A percentile compares a stretch with the other conserved stretches of the same genome.
Evolutionary conservation across 345 rosid genomes (phyloP).

Genomic region (Anastatica hierochuntica): DNA sequence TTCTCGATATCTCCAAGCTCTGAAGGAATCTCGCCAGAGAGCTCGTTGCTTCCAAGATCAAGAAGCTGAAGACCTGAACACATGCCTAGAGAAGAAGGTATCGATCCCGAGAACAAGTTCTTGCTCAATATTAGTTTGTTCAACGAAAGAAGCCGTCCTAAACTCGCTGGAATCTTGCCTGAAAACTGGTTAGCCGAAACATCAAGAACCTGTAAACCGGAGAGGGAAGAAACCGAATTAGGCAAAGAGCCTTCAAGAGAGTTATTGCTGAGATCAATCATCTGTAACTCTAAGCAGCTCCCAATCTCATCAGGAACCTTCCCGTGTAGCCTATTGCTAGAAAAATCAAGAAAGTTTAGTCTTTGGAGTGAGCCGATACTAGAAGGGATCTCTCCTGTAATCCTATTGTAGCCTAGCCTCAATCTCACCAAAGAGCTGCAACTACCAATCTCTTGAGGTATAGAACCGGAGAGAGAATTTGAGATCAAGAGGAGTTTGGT

Average conservation of each 20-base stretch:
- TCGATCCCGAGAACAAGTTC: constrained; percentile 59
- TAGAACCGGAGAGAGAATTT: constrained; percentile 59
- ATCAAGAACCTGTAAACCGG: constrained; percentile 70
- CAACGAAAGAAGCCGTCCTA: constrained; percentile 58
- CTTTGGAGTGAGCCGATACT: constrained; percentile 55
- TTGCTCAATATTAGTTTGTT: constrained; percentile 55
- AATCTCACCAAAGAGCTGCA: constrained; percentile 66
- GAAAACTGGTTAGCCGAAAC: constrained; percentile 48
- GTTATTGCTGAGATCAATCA: constrained; percentile 81
- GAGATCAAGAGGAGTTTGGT: constrained; percentile 67
- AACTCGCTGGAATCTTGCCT: constrained; percentile 60
- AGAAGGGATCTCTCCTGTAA: constrained; percentile 54
- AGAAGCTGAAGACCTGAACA: constrained; percentile 83
- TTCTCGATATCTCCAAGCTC: constrained; percentile 62
- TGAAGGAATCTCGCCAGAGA: constrained; percentile 56
- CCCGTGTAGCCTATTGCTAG: constrained; percentile 63
- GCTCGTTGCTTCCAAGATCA: constrained; percentile 75
- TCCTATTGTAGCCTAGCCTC: constrained; percentile 67
- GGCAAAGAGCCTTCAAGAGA: constrained; percentile 56
- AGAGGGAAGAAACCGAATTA: constrained; percentile 46
- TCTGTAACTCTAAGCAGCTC: constrained; percentile 57
- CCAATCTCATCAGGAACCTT: constrained; percentile 64
- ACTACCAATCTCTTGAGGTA: constrained; percentile 63
- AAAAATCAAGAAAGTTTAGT: constrained; percentile 67
- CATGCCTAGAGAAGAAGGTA: constrained; percentile 60